phyloP scores from a whole-genome alignment of 2,329 filamentous ascomycete species.

The Aspergillus fumigatus region DNA sequence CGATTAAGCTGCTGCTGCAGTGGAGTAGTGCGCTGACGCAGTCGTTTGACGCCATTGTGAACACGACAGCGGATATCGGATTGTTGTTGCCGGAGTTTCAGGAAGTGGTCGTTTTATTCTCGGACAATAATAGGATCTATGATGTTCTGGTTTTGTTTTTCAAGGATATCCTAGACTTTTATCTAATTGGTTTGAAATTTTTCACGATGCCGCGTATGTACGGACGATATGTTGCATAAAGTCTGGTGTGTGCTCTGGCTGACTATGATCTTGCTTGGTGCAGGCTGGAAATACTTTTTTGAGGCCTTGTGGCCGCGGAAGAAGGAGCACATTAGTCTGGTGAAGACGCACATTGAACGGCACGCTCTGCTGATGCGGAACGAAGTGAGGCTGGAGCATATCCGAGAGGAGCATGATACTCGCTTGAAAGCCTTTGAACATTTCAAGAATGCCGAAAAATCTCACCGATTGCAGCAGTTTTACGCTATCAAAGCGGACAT shows the following conservation, averaged over 20 bases:
- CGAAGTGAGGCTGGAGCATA: constrained; percentile 4
- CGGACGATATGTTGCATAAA: not conserved
- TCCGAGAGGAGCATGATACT: constrained; percentile 2
- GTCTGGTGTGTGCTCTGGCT: too few relatives aligned
- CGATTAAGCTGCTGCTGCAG: not conserved
- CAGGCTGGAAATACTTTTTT: constrained; percentile 9
- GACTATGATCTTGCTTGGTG: too few relatives aligned
- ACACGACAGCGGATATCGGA: constrained; percentile 8
- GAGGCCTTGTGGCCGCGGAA: constrained; percentile 4
- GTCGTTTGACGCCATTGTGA: constrained; percentile 2
- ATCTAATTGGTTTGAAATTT: constrained; percentile 27
- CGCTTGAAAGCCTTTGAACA: constrained; percentile 5
- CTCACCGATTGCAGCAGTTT: constrained; percentile 1
- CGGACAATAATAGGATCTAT: not conserved
- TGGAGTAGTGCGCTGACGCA: constrained; percentile 1
- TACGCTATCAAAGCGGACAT: not conserved
- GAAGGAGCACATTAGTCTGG: not conserved
- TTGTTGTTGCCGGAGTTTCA: constrained; percentile 5
- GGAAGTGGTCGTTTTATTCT: not conserved
- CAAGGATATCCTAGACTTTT: constrained; percentile 35
- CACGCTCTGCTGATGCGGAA: constrained; percentile 6
- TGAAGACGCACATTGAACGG: constrained; percentile 1
- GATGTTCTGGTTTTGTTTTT: constrained; percentile 27
- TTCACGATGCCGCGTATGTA: constrained; percentile 23
- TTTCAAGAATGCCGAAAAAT: not conserved